A percentile compares a stretch with the other conserved stretches of the same genome.
These are phyloP conservation scores for Sutorius australiensis DNA, from an alignment of 768 basidiomycete genomes.

Conservation along the genomic window DNA sequence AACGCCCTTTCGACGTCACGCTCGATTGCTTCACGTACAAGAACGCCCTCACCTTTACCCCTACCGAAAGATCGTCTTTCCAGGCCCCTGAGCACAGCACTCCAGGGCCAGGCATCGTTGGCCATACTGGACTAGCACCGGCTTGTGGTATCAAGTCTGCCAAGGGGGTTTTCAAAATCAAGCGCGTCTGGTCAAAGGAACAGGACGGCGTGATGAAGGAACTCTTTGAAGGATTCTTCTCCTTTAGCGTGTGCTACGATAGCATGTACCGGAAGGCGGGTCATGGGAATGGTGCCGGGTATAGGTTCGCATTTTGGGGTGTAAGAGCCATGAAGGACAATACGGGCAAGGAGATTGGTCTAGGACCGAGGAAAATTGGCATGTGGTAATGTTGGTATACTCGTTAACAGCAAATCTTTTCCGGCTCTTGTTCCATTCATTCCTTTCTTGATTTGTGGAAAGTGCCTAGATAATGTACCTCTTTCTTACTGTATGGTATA, in stretches of 20 bases:
- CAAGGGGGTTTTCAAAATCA: conserved; percentile 34
- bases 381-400: background rate
- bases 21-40: conserved; percentile 25
- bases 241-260: conserved; percentile 35
- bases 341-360: conserved; percentile 33
- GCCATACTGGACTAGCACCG: conserved; percentile 20
- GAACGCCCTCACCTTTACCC: conserved; percentile 26
- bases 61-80: conserved; percentile 26
- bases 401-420: no score
- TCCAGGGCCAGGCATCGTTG: conserved; percentile 28
- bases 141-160: conserved; percentile 34
- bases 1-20: conserved; percentile 33
- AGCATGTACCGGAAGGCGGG: conserved; percentile 34
- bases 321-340: conserved; percentile 34
- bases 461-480: no score
- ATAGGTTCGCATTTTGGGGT: conserved; percentile 36
- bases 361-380: conserved; percentile 24
- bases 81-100: conserved; percentile 19
- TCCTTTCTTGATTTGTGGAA: no score
- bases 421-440: no score
- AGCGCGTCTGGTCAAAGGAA: conserved; percentile 32
- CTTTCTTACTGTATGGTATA: no score
- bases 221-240: conserved; percentile 39
- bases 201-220: conserved; percentile 24
- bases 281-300: conserved; percentile 31